phyloP scores from a whole-genome alignment of 2,329 filamentous ascomycete species.

The Xylaria sp. region DNA sequence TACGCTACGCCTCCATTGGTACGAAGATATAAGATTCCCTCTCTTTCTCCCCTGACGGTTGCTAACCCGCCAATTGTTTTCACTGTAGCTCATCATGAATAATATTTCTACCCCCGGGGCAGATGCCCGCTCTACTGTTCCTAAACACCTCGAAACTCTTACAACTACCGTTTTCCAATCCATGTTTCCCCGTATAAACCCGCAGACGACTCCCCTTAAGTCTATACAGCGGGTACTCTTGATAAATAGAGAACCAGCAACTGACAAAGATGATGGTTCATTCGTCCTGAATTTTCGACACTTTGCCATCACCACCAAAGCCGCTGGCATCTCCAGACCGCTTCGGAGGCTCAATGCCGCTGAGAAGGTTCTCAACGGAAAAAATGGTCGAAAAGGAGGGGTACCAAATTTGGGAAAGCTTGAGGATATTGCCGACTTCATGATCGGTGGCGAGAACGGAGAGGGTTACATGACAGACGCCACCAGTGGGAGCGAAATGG shows the following conservation, averaged over 20 bases:
- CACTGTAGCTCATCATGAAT: constrained; percentile 87
- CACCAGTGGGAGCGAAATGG: constrained; percentile 87
- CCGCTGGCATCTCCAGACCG: constrained; percentile 84
- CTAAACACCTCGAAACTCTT: constrained; percentile 92
- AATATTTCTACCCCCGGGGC: constrained; percentile 80
- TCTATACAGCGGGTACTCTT: constrained; percentile 93
- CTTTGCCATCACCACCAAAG: constrained; percentile 93
- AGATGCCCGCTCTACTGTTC: constrained; percentile 74
- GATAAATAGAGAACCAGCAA: constrained; percentile 78
- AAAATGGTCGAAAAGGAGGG: constrained; percentile 71
- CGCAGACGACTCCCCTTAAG: constrained; percentile 86
- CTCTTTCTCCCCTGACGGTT: not conserved
- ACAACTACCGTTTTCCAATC: constrained; percentile 96
- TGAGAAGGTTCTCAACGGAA: constrained; percentile 75
- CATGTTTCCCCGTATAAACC: constrained; percentile 94
- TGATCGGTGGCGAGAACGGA: constrained; percentile 82
- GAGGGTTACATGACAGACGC: constrained; percentile 87
- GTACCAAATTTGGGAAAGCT: constrained; percentile 91
- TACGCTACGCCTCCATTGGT: constrained; percentile 85
- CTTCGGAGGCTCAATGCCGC: constrained; percentile 86
- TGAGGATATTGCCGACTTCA: constrained; percentile 93
- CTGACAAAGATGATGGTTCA: constrained; percentile 68
- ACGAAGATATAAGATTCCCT: constrained; percentile 44
- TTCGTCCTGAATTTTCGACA: constrained; percentile 91
- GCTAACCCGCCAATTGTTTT: constrained; percentile 5